Base-by-base conservation (phyloP, 1,284 basidiomycete genomes). In the Sporisorium iseilematis-ciliati region DNA sequence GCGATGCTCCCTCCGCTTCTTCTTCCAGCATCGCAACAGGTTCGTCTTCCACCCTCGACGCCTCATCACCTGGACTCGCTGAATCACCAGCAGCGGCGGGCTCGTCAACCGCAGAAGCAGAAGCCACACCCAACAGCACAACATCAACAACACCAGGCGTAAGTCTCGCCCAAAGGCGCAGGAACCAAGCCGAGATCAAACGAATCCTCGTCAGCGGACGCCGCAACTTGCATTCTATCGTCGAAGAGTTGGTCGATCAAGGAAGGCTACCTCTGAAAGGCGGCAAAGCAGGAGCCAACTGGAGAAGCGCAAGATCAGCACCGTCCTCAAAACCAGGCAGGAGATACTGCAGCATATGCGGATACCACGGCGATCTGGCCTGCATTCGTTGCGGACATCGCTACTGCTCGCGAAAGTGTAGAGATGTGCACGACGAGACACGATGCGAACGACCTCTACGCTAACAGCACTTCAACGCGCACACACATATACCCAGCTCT, bases 331-430 rank as follows among this genome's bases (percentile, higher is more conserved):
- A 41, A 20, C 65, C 71, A 4, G 62, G 31, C 4, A 53, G 71
- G 10, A 64, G 46, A 43, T 69, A 66, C n/a, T 75, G 72, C 43
- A 66, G 55, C n/a, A 75, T 75, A 5, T 75, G 72, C 60, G 59
- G 66, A 4, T 75, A 56, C n/a, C 59, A 75, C 35, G 72, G 72
- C 16, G 66, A 75, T 33, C 33, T 75, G 18, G 31, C 66, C 4
- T 75, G 72, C 50, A 52, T 62, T n/a, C 43, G 72, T 18, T 75
- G 72, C 29, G 66, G 66, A 2, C 53, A 70, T 43, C 55, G 66
- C 42, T 70, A 69, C 56, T 75, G 72, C 66, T 57, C 54, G 1
- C 42, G 57, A 14, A 51, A 53, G 43, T 75, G 72, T 31, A 60
- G 71, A 31, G 65, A 64, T 35, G 52, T 54, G 46, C 72, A 75